Evolutionary conservation across 1,284 basidiomycete genomes (phyloP), one percentile per base, ranked within the genome.

Genomic region (Agaricales sp.): DNA sequence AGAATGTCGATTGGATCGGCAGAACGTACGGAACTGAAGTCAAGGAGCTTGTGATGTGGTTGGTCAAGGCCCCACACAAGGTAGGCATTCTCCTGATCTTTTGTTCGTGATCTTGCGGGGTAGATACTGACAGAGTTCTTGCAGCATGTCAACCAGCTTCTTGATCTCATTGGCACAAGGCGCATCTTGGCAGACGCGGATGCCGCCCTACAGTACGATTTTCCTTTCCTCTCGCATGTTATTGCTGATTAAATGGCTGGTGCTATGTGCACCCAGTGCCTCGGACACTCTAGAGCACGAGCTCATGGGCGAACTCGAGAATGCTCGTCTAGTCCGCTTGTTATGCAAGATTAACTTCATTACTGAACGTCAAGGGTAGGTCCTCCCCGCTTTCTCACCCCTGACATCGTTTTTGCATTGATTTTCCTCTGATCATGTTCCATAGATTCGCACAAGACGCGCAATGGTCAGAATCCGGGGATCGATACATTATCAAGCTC

Each of bases 391-490:
- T 6, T 38, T 1, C 11, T 39, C 22, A 37, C 38, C 11, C 11
- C n/a, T n/a, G n/a, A n/a, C n/a, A n/a, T 26, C 8, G 30, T 8
- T n/a, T 51, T 41, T 45, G 51, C 55, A 44, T 50, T 11, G 8
- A 41, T 21, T 30, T 14, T 39, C 14, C 2, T 35, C 18, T 35
- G 14, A 4, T 47, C 39, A n/a, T 47, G 3, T 23, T 25, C 50
- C 3, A 26, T 56, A 93, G 92, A 60, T 98, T 98, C 60, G 91
- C 95, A 47, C 84, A 90, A 48, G 95, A 98, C 61, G 81, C 91
- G 1, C 78, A 93, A 8, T 99, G 95, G 95, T 93, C 93, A 4
- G 96, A 99, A 63, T 97, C 95, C 1, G 96, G 96, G 12, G 96
- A 99, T 62, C 77, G 94, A 51, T 99, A 99, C 63, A 92, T 99